These are phyloP conservation scores for Botrytis porri DNA, from an alignment of 2,329 filamentous ascomycete genomes.

Conservation along the genomic window DNA sequence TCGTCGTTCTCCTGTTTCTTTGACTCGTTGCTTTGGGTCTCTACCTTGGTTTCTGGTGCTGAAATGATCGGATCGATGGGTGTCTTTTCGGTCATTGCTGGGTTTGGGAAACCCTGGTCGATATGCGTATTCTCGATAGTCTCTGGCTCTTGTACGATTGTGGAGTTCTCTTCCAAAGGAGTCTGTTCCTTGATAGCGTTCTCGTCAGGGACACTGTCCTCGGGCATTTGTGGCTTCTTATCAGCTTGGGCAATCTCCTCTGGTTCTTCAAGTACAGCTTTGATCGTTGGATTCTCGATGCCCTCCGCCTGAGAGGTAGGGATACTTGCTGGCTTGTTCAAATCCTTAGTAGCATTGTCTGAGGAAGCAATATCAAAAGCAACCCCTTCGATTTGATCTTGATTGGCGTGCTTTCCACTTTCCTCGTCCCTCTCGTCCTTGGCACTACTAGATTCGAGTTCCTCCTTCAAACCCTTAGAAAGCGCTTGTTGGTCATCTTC, in stretches of 20 bases:
- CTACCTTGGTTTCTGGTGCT: background rate
- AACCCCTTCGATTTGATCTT: background rate
- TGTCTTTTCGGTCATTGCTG: background rate
- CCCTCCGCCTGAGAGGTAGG: background rate
- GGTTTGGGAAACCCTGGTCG: background rate
- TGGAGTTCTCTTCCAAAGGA: background rate
- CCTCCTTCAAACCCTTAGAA: constrained; percentile 34
- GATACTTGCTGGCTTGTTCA: constrained; percentile 21
- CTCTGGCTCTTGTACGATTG: background rate
- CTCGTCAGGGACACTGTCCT: background rate
- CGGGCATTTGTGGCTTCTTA: background rate
- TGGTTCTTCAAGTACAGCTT: background rate
- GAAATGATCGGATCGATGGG: background rate
- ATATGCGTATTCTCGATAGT: background rate
- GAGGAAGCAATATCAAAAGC: constrained; percentile 18
- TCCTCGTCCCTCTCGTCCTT: constrained; percentile 41
- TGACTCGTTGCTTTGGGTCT: background rate
- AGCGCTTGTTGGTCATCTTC: constrained; percentile 34
- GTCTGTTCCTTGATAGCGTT: background rate
- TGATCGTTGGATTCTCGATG: background rate
- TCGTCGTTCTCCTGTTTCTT: background rate
- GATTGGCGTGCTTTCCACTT: constrained; percentile 24
- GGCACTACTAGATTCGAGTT: constrained; percentile 35
- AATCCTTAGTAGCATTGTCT: constrained; percentile 20
- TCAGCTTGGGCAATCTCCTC: background rate